phyloP scores from a whole-genome alignment of 345 rosid species.

The Hypericum androsaemum region DNA sequence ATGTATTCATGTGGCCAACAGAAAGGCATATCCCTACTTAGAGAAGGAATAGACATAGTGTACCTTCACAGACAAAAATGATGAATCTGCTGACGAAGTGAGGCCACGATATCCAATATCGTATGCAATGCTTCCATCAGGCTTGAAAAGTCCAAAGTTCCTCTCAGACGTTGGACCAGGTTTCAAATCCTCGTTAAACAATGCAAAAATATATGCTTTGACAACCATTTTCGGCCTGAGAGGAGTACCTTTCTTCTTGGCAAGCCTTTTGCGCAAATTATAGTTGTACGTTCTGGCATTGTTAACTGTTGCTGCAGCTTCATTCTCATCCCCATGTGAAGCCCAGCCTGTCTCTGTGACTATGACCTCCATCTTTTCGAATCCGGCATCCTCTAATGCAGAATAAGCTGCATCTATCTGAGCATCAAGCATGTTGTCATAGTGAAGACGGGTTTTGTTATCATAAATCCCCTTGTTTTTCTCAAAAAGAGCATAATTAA shows the following conservation, averaged over 20 bases:
- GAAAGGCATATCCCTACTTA: too few relatives aligned
- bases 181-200: constrained; percentile 76
- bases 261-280: constrained; percentile 87
- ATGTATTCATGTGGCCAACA: too few relatives aligned
- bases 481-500: constrained; percentile 88
- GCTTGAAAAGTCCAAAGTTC: constrained; percentile 82
- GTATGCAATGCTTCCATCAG: constrained; percentile 83
- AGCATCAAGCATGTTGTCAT: constrained; percentile 98
- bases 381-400: constrained; percentile 79
- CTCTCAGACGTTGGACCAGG: constrained; percentile 85
- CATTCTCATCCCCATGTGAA: constrained; percentile 69
- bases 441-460: constrained; percentile 53
- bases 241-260: constrained; percentile 93
- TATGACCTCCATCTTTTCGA: constrained; percentile 73
- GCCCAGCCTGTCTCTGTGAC: constrained; percentile 98
- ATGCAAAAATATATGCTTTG: constrained; percentile 81
- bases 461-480: constrained; percentile 64
- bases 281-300: constrained; percentile 88
- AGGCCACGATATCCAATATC: constrained; percentile 76
- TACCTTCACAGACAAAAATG: constrained; percentile 53
- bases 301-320: constrained; percentile 68
- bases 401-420: constrained; percentile 92
- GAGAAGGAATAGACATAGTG: too few relatives aligned
- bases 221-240: constrained; percentile 58
- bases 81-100: constrained; percentile 49